phyloP scores from a whole-genome alignment of 495 filamentous ascomycete genomes.

The Aspergillus affinis region DNA sequence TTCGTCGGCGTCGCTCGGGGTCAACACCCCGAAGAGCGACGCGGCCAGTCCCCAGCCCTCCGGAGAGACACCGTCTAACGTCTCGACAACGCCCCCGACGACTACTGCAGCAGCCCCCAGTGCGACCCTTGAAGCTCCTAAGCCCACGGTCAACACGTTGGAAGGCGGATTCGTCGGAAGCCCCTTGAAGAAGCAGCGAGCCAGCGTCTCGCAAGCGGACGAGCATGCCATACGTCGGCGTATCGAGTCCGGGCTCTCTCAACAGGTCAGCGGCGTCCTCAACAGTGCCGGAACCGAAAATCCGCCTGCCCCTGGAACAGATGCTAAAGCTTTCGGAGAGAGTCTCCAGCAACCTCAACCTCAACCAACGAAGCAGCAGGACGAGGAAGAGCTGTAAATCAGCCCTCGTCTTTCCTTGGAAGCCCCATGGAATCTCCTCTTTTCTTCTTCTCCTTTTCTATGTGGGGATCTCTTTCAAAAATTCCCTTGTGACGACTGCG shows the following conservation, averaged over 20 bases:
- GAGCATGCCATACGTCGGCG: constrained; percentile 52
- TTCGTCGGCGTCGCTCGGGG: constrained; percentile 71
- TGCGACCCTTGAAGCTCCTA: constrained; percentile 26
- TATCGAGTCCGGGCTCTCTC: constrained; percentile 43
- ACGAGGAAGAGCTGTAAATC: constrained; percentile 40
- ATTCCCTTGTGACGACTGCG: constrained; percentile 14
- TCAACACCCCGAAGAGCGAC: constrained; percentile 36
- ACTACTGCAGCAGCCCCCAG: constrained; percentile 20
- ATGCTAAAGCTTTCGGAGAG: constrained; percentile 8
- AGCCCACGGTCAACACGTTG: constrained; percentile 30
- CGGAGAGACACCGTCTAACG: constrained; percentile 35
- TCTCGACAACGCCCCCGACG: constrained; percentile 44
- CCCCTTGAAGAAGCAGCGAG: constrained; percentile 80
- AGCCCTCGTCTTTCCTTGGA: too few species aligned
- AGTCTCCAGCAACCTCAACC: constrained; percentile 7
- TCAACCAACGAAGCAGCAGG: constrained; percentile 2
- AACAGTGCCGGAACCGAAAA: constrained; percentile 2
- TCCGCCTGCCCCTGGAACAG: not conserved
- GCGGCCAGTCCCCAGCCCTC: constrained; percentile 47
- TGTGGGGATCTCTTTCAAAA: constrained; percentile 5
- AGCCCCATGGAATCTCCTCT: not conserved
- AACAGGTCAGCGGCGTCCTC: constrained; percentile 35
- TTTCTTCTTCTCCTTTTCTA: constrained; percentile 3
- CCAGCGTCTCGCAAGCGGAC: constrained; percentile 64
- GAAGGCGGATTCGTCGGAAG: constrained; percentile 63